Base-by-base conservation (phyloP, 495 filamentous ascomycete genomes). In the Tetracladium marchalianum region DNA sequence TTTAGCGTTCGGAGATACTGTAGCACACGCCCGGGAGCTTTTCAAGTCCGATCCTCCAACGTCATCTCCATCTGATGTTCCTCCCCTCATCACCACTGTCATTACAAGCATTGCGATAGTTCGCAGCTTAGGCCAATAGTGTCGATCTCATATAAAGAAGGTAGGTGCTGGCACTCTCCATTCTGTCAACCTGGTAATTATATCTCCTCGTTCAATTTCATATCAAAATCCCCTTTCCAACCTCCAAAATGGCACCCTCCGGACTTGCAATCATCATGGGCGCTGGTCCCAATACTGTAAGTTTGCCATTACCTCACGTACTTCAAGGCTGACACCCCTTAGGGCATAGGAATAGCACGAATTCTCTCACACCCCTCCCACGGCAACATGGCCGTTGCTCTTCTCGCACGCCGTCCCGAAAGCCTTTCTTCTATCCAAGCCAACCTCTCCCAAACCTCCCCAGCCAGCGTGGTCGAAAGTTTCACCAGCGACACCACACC, bases 301-400 rank as follows among this genome's bases (percentile, higher is more conserved):
- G 58, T 40, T 22, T 38, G n/a, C 11, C 9, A 41, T 18, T 17
- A 6, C 36, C 27, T 35, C 15, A 10, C 16, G 11, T 24, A 6
- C 16, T 15, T 22, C 13, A 35, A 33, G 5, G 33, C 43, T 58
- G 11, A 52, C 35, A 11, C 44, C 35, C 12, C 40, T 31, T 7
- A 68, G 60, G 70, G 71, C 42, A 62, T 66, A 17, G 68, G 69
- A 31, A 73, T 73, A 27, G 68, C 68, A 6, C 62, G 68, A 19
- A 65, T 71, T 41, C 62, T 75, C 41, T 63, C 67, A 2, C 61
- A 73, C 39, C 62, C 66, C 11, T 59, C 60, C 6, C 66, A 72
- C 43, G 67, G 70, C 40, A 72, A 75, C 54, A 55, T 68, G 16
- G 67, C 70, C 35, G 61, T 75, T 17, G 68, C 70, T 18, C 56